These are phyloP conservation scores for Letharia columbiana DNA, from an alignment of 495 filamentous ascomycete genomes.

Conservation along the genomic window DNA sequence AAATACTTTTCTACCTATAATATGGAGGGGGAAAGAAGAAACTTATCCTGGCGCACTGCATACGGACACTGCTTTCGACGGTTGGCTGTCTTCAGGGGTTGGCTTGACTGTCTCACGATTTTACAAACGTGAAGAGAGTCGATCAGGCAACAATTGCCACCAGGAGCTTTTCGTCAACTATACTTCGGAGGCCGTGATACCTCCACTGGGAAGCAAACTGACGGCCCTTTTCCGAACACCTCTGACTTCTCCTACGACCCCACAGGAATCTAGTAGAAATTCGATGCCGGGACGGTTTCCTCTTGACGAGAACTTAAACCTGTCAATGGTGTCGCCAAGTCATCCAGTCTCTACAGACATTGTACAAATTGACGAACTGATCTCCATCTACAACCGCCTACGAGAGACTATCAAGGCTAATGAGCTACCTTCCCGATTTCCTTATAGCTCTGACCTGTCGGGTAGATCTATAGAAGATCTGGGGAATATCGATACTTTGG, in stretches of 20 bases:
- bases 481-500: conserved; percentile 57
- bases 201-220: conserved; percentile 52
- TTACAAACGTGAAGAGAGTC: conserved; percentile 33
- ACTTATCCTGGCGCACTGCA: conserved; percentile 61
- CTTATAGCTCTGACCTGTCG: conserved; percentile 33
- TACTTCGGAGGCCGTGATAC: conserved; percentile 49
- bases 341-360: conserved; percentile 32
- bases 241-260: conserved; percentile 26
- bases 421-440: conserved; percentile 47
- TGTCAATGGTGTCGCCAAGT: conserved; percentile 29
- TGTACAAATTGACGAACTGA: conserved; percentile 58
- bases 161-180: conserved; percentile 59
- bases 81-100: conserved; percentile 48
- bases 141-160: conserved; percentile 31
- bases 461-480: conserved; percentile 39
- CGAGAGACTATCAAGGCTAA: conserved; percentile 71
- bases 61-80: conserved; percentile 49
- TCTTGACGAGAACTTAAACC: conserved; percentile 32
- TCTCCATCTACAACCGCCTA: conserved; percentile 69
- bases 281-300: conserved; percentile 42
- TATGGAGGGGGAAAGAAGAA: conserved; percentile 89
- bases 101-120: conserved; percentile 35
- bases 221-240: conserved; percentile 35
- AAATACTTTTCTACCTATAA: conserved; percentile 89
- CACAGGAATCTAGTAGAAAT: conserved; percentile 27